Conservation (phyloP, 306 rosid genomes). For the Trichosanthes truncata region DNA sequence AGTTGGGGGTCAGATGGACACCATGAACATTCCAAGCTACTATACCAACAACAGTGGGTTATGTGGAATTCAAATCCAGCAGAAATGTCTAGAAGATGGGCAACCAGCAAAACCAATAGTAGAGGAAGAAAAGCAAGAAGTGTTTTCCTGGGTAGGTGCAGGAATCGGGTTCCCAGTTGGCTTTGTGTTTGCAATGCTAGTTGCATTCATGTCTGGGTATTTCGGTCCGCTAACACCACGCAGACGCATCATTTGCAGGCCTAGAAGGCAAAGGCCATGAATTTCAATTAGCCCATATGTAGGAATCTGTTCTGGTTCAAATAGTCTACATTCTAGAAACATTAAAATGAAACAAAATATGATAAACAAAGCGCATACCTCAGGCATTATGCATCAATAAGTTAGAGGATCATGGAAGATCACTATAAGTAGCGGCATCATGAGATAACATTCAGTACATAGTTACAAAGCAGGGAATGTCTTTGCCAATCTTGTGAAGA, state of each 20-base stretch:
- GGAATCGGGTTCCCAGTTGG: conserved; percentile 14
- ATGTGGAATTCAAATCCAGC: conserved; percentile 17
- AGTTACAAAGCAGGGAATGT: not conserved
- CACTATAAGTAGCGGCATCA: not conserved
- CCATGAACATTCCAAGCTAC: conserved; percentile 9
- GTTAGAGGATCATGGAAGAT: not conserved
- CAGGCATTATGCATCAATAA: not conserved
- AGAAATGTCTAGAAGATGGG: conserved; percentile 3
- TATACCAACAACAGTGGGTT: conserved; percentile 20
- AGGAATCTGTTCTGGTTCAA: not conserved
- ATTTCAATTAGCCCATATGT: not conserved
- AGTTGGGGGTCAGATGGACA: conserved; percentile 15
- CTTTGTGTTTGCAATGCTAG: conserved; percentile 4
- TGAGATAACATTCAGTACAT: not conserved
- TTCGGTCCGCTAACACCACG: not conserved
- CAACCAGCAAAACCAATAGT: not conserved
- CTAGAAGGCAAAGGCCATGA: conserved; percentile 4
- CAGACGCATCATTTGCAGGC: not conserved
- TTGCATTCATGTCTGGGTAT: not conserved
- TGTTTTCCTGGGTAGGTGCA: conserved; percentile 14
- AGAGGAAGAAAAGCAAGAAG: conserved; percentile 4
- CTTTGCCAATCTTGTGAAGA: not conserved
- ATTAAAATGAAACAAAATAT: no score
- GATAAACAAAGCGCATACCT: not conserved
- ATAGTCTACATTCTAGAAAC: not conserved